These are phyloP conservation scores for Closterium sp. DNA, from an alignment of 139 green algal genomes.

Conservation along the genomic window DNA sequence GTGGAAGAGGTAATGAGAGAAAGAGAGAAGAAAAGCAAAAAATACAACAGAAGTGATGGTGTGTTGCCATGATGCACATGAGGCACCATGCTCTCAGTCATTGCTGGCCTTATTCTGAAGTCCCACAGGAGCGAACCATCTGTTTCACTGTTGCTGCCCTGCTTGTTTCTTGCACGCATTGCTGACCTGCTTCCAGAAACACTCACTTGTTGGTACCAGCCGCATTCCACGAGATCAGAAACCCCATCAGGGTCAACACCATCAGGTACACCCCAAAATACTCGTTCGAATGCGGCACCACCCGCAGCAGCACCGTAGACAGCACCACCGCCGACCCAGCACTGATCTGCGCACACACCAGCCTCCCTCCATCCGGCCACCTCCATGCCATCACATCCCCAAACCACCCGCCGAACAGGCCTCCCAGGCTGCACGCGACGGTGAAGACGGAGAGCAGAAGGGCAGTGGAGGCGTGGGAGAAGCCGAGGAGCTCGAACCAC, in stretches of 20 bases:
- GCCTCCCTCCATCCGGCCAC: constrained; percentile 22
- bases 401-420: constrained; percentile 66
- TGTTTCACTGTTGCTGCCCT: no score
- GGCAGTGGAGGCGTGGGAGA: constrained; percentile 61
- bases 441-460: constrained; percentile 39
- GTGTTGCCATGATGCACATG: no score
- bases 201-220: constrained; percentile 65
- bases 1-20: no score
- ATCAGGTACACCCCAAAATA: constrained; percentile 52
- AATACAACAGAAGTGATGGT: no score
- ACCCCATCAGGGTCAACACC: constrained; percentile 66
- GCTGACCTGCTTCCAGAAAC: no score
- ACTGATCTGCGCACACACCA: constrained; percentile 44
- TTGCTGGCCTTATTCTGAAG: no score
- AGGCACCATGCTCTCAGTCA: no score
- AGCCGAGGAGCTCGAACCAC: constrained; percentile 83
- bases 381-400: constrained; percentile 51
- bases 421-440: constrained; percentile 52
- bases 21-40: no score
- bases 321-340: constrained; percentile 28
- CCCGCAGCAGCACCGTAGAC: constrained; percentile 6
- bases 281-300: constrained; percentile 35
- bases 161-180: no score
- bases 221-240: constrained; percentile 68
- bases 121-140: no score